Base-by-base conservation (phyloP, 2,329 filamentous ascomycete species). In the Teratosphaeria viscida region DNA sequence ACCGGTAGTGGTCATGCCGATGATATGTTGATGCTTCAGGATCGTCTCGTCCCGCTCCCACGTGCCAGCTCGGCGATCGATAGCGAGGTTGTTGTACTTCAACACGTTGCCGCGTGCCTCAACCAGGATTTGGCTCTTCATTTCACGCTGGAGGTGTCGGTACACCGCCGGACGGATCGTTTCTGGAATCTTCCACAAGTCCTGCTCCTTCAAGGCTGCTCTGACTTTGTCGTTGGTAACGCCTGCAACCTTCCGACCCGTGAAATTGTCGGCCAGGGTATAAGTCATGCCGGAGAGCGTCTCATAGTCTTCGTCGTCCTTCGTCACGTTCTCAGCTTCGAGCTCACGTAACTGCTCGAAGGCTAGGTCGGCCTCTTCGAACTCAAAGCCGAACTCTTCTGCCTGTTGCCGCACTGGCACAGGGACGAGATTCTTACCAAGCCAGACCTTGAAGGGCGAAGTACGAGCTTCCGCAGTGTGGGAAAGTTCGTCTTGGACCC, bases 1-100 rank as follows among this genome's bases (percentile, higher is more conserved):
- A 0, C 90, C 89, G 0, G 90, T 95, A 0, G 88, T 91, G 0
- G 90, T 95, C 77, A 86, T 80, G 8, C 85, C 85, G 57, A 87
- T 79, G 29, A 87, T 70, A 59, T 79, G 82, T 5, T 81, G 76
- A 56, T 82, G 82, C 37, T 82, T 81, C 3, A 92, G 74, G 27
- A 89, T 78, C 26, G 81, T 74, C 8, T 80, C 73, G 60, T 90
- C 82, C 39, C 78, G 76, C 60, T 85, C 80, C 78, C 81, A 87
- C 29, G 77, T 80, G 16, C 80, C 80, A 23, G 82, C 78, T 56
- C 82, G 84, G 7, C 84, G 72, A 14, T 83, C 76, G 11, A 75
- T 74, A 34, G 81, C 81, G 3, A 77, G 73, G 0, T 74, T 67
- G 11, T 78, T 71, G 65, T 86, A 87, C 5, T 76, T 64, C 34